phyloP scores from a whole-genome alignment of 2,329 filamentous ascomycete genomes.

The Talaromyces sp. region DNA sequence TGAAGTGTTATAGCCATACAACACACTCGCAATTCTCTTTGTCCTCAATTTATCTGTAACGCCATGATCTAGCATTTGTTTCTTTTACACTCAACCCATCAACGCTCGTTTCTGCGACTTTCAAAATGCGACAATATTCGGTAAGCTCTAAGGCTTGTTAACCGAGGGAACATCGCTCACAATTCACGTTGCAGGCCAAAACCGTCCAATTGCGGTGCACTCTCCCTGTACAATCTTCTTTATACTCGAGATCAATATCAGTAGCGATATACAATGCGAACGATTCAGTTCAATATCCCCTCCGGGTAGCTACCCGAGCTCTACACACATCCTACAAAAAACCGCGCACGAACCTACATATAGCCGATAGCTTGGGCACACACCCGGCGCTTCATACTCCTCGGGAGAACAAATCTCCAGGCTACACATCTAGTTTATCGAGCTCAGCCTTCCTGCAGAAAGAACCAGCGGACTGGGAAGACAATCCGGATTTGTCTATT shows the following conservation, averaged over 20 bases:
- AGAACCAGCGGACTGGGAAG: constrained; percentile 63
- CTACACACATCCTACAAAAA: constrained; percentile 11
- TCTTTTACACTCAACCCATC: not conserved
- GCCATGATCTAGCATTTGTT: constrained; percentile 1
- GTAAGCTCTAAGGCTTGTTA: not conserved
- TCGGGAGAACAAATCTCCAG: not conserved
- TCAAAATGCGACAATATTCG: constrained; percentile 13
- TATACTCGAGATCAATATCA: not conserved
- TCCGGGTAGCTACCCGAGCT: not conserved
- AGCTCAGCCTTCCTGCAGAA: constrained; percentile 12
- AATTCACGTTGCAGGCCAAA: not conserved
- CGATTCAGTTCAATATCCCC: not conserved
- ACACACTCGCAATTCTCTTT: not conserved
- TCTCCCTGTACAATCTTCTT: not conserved
- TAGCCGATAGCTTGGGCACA: not conserved
- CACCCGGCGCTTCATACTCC: not conserved
- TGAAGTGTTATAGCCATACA: not conserved
- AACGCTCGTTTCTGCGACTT: not conserved
- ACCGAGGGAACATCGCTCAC: not conserved
- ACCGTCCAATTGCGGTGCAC: not conserved
- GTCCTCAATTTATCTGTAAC: not conserved
- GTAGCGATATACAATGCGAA: not conserved
- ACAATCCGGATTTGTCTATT: constrained; percentile 67
- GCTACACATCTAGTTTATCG: constrained; percentile 20
- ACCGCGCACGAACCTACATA: not conserved